Evolutionary conservation across 176 grass and related monocot species (phyloP).

Genomic region (Eleusine coracana): DNA sequence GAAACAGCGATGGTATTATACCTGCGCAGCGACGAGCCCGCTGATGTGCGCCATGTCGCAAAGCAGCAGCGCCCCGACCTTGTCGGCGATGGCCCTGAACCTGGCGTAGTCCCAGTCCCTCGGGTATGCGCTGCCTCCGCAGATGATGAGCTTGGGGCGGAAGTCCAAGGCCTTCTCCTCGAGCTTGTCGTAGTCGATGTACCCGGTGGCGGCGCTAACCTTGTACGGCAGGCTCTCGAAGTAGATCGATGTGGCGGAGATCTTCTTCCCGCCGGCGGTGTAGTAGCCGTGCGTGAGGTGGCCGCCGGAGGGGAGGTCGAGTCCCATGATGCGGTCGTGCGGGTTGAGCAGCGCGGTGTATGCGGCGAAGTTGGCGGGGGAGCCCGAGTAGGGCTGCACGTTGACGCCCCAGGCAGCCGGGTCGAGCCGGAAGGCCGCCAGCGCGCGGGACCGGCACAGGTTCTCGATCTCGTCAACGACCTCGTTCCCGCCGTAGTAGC

Average conservation of each 20-base stretch:
- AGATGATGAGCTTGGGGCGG: constrained; percentile 99
- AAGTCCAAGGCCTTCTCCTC: constrained; percentile 99
- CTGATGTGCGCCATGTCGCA: constrained; percentile 99
- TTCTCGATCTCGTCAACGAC: constrained; percentile 96
- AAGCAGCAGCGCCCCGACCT: constrained; percentile 83
- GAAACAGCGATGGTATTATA: constrained; percentile 33
- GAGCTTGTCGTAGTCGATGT: constrained; percentile 93
- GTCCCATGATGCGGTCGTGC: constrained; percentile 98
- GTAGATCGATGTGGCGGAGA: constrained; percentile 98
- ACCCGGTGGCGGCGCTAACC: constrained; percentile 67
- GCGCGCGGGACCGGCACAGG: constrained; percentile 82
- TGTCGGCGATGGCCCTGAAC: constrained; percentile 86
- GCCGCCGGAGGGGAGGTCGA: constrained; percentile 86
- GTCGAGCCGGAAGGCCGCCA: constrained; percentile 75
- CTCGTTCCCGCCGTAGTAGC: constrained; percentile 97
- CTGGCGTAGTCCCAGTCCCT: constrained; percentile 97
- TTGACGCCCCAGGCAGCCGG: constrained; percentile 82
- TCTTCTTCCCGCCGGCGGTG: constrained; percentile 92
- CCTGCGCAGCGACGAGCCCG: constrained; percentile 87
- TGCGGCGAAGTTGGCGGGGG: constrained; percentile 98
- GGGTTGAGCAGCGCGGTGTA: constrained; percentile 96
- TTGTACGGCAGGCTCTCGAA: constrained; percentile 97
- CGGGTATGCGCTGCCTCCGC: constrained; percentile 92
- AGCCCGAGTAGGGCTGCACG: constrained; percentile 98
- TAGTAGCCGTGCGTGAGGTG: constrained; percentile 98